Base-by-base conservation (phyloP, 1,139 yeast species). In the Candida labiduridarum region DNA sequence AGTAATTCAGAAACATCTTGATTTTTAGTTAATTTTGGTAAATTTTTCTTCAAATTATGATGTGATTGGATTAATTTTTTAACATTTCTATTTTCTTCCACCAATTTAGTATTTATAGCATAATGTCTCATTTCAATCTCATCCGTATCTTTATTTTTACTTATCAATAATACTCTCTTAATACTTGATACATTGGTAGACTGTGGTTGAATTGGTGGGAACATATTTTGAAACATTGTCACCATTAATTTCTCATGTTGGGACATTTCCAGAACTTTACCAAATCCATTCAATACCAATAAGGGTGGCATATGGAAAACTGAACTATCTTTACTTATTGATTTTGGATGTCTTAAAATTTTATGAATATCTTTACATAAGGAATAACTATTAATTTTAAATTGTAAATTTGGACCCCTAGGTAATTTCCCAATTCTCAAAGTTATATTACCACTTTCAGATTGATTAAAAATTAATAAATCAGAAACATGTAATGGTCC, bases 401-500 rank as follows among this genome's bases (percentile, higher is more conserved):
- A 95, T 55, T 92, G 89, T 48, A 92, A 73, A 12, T 96, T 91
- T 27, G 99, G 99, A 5, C 99, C 99, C 55, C 92, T 78, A 33
- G 99, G 97, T 73, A 94, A 82, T 61, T 90, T 82, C 2, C 95
- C 92, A 48, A 95, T 71, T 62, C 98, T 81, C 58, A 95, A 74
- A 46, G 94, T 86, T 10, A 95, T 85, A 53, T 84, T 85, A 7
- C 97, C 98, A 2, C 87, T 75, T 42, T 79, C 80, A 58, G 83
- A 86, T 64, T 90, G 96, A 56, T 92, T 87, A 72, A 94, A 91
- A 25, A 94, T 76, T 71, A 94, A 83, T 64, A 95, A 69, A 67
- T 94, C 97, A 8, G 94, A 79, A 12, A 95, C 97, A 35, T 97
- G 96, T 48, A 94, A 76, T 8, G 99, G 98, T 4, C 99, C 99